Base-by-base conservation (phyloP, 139 green algal species). In the Nannochloris sp. region DNA sequence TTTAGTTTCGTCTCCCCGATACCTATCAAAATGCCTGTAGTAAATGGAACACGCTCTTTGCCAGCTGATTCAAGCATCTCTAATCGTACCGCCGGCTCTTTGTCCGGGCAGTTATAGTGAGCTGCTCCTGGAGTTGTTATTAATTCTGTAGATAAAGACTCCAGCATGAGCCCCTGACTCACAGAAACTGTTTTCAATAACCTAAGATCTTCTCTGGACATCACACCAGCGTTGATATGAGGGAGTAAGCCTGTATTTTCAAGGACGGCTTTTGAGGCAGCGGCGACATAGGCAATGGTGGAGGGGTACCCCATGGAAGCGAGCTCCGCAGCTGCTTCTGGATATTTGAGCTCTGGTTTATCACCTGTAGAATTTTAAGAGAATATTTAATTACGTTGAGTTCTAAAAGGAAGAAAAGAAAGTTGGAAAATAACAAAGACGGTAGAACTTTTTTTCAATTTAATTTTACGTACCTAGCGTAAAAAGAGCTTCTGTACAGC, bases 151-250 rank as follows among this genome's bases (percentile, higher is more conserved):
- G 78, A 70, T 2, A 58, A 67, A 53, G 65, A 73, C 66, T 97
- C 90, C 29, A 97, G 79, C 90, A 97, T 97, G 8, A 97, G 67
- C 2, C 90, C 90, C 65, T 94, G 75, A 64, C 79, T 89, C 38
- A 74, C 89, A 15, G 73, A 84, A 31, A 91, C 81, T 4, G 46
- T 34, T 12, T 72, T 68, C 54, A 88, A 51, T 4, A 23, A 0
- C 2, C 38, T 44, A 35, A 75, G 35, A 31, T 71, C 70, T 4
- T 67, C 64, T 2, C 19, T 14, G 0, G 29, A 48, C 64, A 79
- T 71, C 19, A 74, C 53, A 7, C 72, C 89, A 0, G 89, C 88
- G 53, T 96, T 96, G 59, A 95, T 57, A 63, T 96, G 89, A 1
- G 89, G 87, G 64, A 96, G 71, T 31, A 96, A 72, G 0, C 84